Evolutionary conservation across 202 grass and related monocot genomes (phyloP).

Genomic region (Miscanthus sacchariflorus): DNA sequence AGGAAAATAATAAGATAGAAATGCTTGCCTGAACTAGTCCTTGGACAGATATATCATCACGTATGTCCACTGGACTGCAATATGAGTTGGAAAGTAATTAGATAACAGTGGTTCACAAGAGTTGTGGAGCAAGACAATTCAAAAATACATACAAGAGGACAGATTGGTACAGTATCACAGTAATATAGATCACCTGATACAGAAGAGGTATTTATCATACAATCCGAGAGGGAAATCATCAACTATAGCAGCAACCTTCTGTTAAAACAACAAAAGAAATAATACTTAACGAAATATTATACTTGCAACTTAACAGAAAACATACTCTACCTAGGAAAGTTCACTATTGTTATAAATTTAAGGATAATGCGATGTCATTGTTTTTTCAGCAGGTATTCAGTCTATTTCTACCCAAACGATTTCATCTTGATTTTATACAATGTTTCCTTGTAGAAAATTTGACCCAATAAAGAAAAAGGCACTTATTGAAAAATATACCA

Average conservation of each 20-base stretch:
- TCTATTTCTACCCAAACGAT: conserved; percentile 15
- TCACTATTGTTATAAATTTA: conserved; percentile 24
- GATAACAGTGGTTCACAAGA: background rate
- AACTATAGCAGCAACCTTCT: conserved; percentile 95
- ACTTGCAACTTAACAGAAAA: conserved; percentile 17
- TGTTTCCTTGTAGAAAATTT: conserved; percentile 38
- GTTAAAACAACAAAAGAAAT: conserved; percentile 47
- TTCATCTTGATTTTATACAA: conserved; percentile 24
- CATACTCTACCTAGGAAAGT: conserved; percentile 14
- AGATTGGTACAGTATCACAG: conserved; percentile 32
- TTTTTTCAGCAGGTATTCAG: conserved; percentile 24
- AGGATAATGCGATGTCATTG: conserved; percentile 5
- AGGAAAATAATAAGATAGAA: conserved; percentile 31
- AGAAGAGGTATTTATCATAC: conserved; percentile 95
- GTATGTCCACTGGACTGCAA: conserved; percentile 86
- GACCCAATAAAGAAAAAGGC: conserved; percentile 41
- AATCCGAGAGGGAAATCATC: conserved; percentile 78
- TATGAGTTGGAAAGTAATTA: conserved; percentile 33
- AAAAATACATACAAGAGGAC: conserved; percentile 13
- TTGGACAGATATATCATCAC: conserved; percentile 89
- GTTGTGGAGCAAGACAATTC: conserved; percentile 19
- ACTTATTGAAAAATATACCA: conserved; percentile 59
- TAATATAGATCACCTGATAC: conserved; percentile 66
- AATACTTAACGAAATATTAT: conserved; percentile 32
- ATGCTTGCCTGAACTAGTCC: conserved; percentile 81